A percentile compares a stretch with the other conserved stretches of the same genome.
Evolutionary conservation across 2,329 filamentous ascomycete species (phyloP).

Genomic region (Aspergillus neotritici): DNA sequence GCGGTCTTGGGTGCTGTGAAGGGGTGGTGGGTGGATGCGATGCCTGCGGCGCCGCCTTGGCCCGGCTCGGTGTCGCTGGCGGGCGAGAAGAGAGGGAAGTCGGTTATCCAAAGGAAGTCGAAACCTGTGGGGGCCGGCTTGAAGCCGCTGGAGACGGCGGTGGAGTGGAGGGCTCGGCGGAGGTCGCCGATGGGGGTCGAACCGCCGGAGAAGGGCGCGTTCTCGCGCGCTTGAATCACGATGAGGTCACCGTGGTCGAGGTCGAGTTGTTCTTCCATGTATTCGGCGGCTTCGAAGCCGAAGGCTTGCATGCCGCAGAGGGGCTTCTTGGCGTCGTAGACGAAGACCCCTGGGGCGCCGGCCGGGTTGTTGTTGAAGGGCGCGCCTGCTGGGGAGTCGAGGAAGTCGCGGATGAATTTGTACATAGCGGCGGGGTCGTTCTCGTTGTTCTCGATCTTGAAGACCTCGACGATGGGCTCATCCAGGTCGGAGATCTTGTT

Average conservation of each 20-base stretch:
- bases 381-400: conserved; percentile 58
- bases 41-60: conserved; percentile 73
- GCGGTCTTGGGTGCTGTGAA: conserved; percentile 80
- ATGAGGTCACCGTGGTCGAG: conserved; percentile 71
- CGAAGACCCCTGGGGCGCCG: conserved; percentile 73
- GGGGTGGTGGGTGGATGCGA: conserved; percentile 87
- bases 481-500: conserved; percentile 67
- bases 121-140: conserved; percentile 50
- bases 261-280: conserved; percentile 48
- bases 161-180: conserved; percentile 63
- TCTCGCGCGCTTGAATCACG: conserved; percentile 70
- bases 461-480: conserved; percentile 67
- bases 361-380: conserved; percentile 63
- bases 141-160: conserved; percentile 59
- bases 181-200: conserved; percentile 69
- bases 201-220: conserved; percentile 62
- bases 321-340: conserved; percentile 68
- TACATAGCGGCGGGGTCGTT: conserved; percentile 50
- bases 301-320: conserved; percentile 71
- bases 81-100: conserved; percentile 90
- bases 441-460: conserved; percentile 53
- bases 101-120: conserved; percentile 75
- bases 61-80: conserved; percentile 61
- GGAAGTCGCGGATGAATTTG: conserved; percentile 62
- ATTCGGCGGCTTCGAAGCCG: conserved; percentile 64